These are phyloP conservation scores for Cubamyces sp. DNA, from an alignment of 768 basidiomycete species.

Conservation along the genomic window DNA sequence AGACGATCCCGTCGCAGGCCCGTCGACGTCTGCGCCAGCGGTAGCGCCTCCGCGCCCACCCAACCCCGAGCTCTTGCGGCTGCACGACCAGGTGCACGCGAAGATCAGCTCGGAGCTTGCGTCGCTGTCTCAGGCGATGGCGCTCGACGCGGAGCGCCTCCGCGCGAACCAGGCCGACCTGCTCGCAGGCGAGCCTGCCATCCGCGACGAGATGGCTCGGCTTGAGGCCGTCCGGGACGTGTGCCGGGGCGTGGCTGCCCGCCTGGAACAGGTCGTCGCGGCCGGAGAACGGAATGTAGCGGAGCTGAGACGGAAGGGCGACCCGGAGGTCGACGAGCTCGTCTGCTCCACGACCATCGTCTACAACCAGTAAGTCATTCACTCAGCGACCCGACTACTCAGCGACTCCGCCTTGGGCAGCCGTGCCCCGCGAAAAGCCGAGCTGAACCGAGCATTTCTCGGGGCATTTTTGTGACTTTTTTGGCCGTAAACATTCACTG, in stretches of 20 bases:
- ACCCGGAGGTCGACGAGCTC: slow-evolving; percentile 95
- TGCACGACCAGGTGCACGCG: slow-evolving; percentile 77
- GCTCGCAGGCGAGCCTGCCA: slow-evolving; percentile 87
- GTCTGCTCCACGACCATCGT: slow-evolving; percentile 96
- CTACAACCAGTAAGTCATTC: slow-evolving; percentile 73
- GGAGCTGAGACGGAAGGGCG: slow-evolving; percentile 81
- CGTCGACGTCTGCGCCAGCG: slow-evolving; percentile 34
- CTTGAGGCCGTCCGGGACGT: slow-evolving; percentile 93
- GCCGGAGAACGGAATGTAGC: slow-evolving; percentile 73
- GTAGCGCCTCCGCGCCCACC: slow-evolving; percentile 77
- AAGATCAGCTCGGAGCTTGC: slow-evolving; percentile 74
- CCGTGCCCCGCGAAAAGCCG: no score
- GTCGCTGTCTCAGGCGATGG: slow-evolving; percentile 66
- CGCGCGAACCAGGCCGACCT: slow-evolving; percentile 85
- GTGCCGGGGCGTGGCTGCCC: slow-evolving; percentile 75
- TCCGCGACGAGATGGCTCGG: slow-evolving; percentile 94
- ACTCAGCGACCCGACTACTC: no score
- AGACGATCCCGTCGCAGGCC: slow-evolving; percentile 22
- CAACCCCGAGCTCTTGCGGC: slow-evolving; percentile 84
- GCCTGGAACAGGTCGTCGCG: slow-evolving; percentile 64
- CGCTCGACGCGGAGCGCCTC: slow-evolving; percentile 72
- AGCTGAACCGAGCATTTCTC: not conserved
- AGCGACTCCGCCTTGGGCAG: no score
- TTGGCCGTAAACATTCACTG: slow-evolving; percentile 14
- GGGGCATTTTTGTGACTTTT: slow-evolving; percentile 2